These are phyloP conservation scores for Saccharomycopsis hybrid DNA, from an alignment of 1,139 yeast genomes.

Conservation along the genomic window DNA sequence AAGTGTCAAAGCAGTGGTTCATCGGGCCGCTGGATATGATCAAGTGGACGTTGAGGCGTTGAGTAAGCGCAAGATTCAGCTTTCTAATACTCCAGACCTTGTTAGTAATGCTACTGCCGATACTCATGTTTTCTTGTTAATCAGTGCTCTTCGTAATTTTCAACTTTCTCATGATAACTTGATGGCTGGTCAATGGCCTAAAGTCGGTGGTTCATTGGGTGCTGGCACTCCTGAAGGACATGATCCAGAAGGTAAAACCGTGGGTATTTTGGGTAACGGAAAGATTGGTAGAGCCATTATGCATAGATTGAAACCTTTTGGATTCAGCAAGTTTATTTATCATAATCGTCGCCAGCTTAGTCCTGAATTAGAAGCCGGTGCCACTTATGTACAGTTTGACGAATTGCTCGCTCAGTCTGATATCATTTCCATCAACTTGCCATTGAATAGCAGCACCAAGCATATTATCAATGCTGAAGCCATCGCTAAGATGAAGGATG, in stretches of 20 bases:
- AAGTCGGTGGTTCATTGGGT: slow-evolving; percentile 28
- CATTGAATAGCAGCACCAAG: slow-evolving; percentile 49
- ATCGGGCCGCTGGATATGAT: slow-evolving; percentile 94
- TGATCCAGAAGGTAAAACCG: slow-evolving; percentile 56
- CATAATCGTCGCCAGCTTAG: slow-evolving; percentile 51
- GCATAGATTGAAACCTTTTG: slow-evolving; percentile 56
- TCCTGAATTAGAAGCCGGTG: slow-evolving; percentile 45
- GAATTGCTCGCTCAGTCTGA: slow-evolving; percentile 50
- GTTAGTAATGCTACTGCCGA: slow-evolving; percentile 83
- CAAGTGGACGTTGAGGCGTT: slow-evolving; percentile 54
- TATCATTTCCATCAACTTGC: slow-evolving; percentile 55
- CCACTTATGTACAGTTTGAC: slow-evolving; percentile 52
- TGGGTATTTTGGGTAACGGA: slow-evolving; percentile 72
- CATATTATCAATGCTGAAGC: slow-evolving; percentile 51
- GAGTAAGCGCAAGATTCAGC: slow-evolving; percentile 42
- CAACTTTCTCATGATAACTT: slow-evolving; percentile 41
- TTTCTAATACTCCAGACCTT: slow-evolving; percentile 70
- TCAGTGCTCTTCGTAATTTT: slow-evolving; percentile 66
- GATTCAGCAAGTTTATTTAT: slow-evolving; percentile 52
- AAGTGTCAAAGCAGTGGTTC: slow-evolving; percentile 58
- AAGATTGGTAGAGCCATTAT: slow-evolving; percentile 70
- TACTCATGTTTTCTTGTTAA: slow-evolving; percentile 58
- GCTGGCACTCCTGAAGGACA: slow-evolving; percentile 45
- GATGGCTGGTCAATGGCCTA: slow-evolving; percentile 54
- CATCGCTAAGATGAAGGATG: slow-evolving; percentile 33